Base-by-base conservation (phyloP, 371 early-diverging fungal species). In the Funneliformis caledonium region DNA sequence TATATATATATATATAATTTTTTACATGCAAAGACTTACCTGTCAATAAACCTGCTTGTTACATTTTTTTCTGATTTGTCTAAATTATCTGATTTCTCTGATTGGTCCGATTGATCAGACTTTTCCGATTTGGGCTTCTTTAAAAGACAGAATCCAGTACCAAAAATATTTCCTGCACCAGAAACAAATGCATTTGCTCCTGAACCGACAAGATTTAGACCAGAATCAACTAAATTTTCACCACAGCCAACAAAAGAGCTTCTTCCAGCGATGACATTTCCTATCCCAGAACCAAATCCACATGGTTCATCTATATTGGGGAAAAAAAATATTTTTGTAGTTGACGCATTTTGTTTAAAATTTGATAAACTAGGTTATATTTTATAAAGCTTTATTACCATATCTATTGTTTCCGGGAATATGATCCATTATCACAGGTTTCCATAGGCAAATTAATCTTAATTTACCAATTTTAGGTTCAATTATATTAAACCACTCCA, bases 391-490 rank as follows among this genome's bases (percentile, higher is more conserved):
- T 14, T 14, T 6, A 67, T 81, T 83, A 85, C 85, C 84, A 47
- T 87, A 85, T 33, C 82, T 80, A n/a, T 86, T 85, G 78, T 82
- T 83, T 16, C 72, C 82, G 2, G 83, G 67, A 68, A 81, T 76
- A 61, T 82, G 82, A 43, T 78, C 75, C 84, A 89, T 83, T 0
- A 86, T 76, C 0, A 91, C 86, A 0, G 91, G 88, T 64, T 86
- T 87, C 89, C 89, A 91, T 67, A 85, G 85, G 22, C 87, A 87
- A 72, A 88, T 88, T 9, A 91, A 73, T 50, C 87, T 84, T 50
- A 89, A 60, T 33, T 84, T 84, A 48, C 84, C 83, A 16, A 33
- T 52, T 19, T 77, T 14, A 7, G 75, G 65, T 31, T 76, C 76
- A 31, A 77, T 67, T 1, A 82, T 31, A 9, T 77, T 72, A 9